A percentile compares a stretch with the other conserved stretches of the same genome.
phyloP scores from a whole-genome alignment of 495 filamentous ascomycete species.

The Schizothecium vesticola region DNA sequence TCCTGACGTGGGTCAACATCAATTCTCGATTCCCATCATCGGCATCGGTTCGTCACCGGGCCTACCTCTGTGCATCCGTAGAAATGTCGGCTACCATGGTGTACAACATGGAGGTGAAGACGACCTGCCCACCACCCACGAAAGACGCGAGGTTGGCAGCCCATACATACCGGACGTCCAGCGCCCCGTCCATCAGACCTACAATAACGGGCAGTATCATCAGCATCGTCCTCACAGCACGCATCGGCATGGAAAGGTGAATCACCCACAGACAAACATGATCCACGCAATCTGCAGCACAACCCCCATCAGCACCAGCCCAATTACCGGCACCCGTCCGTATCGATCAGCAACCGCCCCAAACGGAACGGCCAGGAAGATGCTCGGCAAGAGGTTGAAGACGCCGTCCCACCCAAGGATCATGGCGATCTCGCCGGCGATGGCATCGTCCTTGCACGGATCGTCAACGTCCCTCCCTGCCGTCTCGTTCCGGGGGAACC shows the following conservation, averaged over 20 bases:
- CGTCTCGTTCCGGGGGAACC: too few relatives aligned
- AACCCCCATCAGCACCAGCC: neutral
- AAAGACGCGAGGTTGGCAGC: neutral
- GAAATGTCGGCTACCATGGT: conserved; percentile 1
- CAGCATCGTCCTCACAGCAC: neutral
- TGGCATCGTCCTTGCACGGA: conserved; percentile 2
- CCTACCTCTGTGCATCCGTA: neutral
- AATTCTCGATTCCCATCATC: neutral
- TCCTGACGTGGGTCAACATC: neutral
- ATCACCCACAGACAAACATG: neutral
- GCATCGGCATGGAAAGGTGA: neutral
- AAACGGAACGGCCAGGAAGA: neutral
- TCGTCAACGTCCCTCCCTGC: neutral
- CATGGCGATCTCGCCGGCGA: neutral
- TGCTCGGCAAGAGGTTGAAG: neutral
- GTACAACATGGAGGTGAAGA: conserved; percentile 1
- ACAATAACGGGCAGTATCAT: neutral
- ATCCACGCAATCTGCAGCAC: neutral
- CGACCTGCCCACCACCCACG: neutral
- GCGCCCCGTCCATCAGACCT: neutral
- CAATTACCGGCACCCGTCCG: neutral
- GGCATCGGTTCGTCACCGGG: too few relatives aligned
- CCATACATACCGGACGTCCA: neutral
- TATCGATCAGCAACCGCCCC: conserved; percentile 4
- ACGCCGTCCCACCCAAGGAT: neutral